A percentile compares a stretch with the other conserved stretches of the same genome.
phyloP scores from a whole-genome alignment of 495 filamentous ascomycete genomes.

The Chaetomium tenue region DNA sequence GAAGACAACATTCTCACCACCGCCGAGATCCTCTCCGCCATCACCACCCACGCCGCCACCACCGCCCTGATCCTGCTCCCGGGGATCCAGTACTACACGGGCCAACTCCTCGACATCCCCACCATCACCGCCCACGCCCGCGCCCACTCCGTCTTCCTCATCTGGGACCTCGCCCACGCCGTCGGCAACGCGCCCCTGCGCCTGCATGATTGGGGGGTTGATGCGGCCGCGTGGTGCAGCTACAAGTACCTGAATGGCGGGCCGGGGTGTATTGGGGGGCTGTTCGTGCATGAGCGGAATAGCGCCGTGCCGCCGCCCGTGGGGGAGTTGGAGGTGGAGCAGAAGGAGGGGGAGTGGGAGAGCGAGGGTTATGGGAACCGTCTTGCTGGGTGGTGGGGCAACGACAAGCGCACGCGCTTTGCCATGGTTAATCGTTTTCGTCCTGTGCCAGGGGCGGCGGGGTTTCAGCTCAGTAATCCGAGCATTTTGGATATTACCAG shows the following conservation, averaged over 20 bases:
- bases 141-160: conserved; percentile 69
- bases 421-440: conserved; percentile 75
- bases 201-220: conserved; percentile 91
- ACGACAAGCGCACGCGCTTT: conserved; percentile 72
- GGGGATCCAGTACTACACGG: conserved; percentile 93
- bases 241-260: conserved; percentile 97
- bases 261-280: conserved; percentile 79
- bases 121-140: conserved; percentile 81
- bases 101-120: conserved; percentile 83
- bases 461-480: conserved; percentile 70
- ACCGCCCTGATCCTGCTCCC: conserved; percentile 83
- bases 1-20: conserved; percentile 60
- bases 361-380: conserved; percentile 52
- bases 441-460: conserved; percentile 66
- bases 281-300: conserved; percentile 83
- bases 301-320: conserved; percentile 50
- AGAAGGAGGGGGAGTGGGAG: conserved; percentile 38
- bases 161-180: conserved; percentile 96
- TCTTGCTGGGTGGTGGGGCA: conserved; percentile 89
- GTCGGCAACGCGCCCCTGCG: conserved; percentile 82
- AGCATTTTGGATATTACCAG: conserved; percentile 65
- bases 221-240: conserved; percentile 94
- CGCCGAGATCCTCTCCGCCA: conserved; percentile 68
- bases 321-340: conserved; percentile 37
- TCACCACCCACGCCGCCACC: conserved; percentile 69